A percentile compares a stretch with the other conserved stretches of the same genome.
Conservation (phyloP, 2,329 filamentous ascomycete genomes). For the Talaromyces sp. region DNA sequence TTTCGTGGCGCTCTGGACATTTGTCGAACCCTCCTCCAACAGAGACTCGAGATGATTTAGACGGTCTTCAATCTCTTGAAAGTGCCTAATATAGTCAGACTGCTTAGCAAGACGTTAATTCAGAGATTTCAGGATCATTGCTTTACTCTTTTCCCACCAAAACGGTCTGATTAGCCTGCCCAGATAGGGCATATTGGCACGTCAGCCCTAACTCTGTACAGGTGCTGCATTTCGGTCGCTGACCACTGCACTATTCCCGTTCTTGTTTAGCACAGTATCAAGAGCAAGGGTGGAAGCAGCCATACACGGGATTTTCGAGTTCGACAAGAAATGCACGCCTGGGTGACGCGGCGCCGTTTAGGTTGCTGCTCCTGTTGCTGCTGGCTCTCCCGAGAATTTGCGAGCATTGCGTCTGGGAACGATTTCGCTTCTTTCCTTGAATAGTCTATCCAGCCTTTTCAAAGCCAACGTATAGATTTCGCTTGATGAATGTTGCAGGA, state of each 20-base stretch:
- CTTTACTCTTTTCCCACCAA: constrained; percentile 1
- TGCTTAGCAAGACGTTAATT: neutral
- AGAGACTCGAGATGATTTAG: constrained; percentile 1
- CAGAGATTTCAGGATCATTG: neutral
- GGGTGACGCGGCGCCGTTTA: constrained; percentile 34
- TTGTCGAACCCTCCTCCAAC: neutral
- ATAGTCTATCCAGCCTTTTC: neutral
- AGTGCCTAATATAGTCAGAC: neutral
- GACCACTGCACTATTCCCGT: constrained; percentile 22
- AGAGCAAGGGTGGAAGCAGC: neutral
- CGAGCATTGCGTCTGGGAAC: neutral
- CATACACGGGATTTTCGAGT: constrained; percentile 24
- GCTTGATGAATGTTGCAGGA: neutral
- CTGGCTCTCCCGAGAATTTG: neutral
- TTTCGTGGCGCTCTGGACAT: neutral
- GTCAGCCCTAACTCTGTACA: constrained; percentile 1
- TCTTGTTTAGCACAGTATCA: neutral
- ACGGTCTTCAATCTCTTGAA: constrained; percentile 1
- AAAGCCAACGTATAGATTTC: neutral
- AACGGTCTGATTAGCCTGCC: neutral
- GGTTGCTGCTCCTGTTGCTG: constrained; percentile 6
- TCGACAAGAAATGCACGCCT: constrained; percentile 36
- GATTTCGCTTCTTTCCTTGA: neutral
- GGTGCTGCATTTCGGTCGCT: constrained; percentile 1
- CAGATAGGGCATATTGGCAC: constrained; percentile 1